Evolutionary conservation across 257 asterid genomes (phyloP), one percentile per base, ranked within the genome.

Genomic region (Coffea eugenioides): DNA sequence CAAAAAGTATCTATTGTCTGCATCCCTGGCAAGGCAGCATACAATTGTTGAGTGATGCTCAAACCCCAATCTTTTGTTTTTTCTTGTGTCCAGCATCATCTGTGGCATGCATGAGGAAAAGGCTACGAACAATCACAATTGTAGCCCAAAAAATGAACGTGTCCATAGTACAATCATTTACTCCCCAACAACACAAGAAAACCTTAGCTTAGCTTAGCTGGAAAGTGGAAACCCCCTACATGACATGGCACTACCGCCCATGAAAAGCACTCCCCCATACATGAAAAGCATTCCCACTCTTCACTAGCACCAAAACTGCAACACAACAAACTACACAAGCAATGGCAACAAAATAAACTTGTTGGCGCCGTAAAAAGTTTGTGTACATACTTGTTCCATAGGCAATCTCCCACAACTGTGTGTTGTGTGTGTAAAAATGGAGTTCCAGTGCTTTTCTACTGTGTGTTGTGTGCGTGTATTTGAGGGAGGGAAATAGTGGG

Each of bases 231-330:
- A 21, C 16, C 77, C 71, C 71, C 64, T 48, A 39, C 71, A 74
- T 83, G 82, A 80, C 80, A 77, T 82, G 85, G 66, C 75, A 67
- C 80, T 39, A 82, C 85, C 82, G 82, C 80, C 78, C 69, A 74
- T 68, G 46, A 62, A 71, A 72, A 48, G 52, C 76, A 72, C 76
- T 31, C 31, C 31, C 31, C 31, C 31, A 31, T 31, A 31, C 31
- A 31, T 31, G 31, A 31, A 31, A 31, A 31, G 31, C 31, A 31
- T 31, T 39, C 0, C 52, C 10, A 18, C 20, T 41, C 39, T 69
- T 46, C 48, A 51, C 64, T 76, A 43, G n/a, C 36, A 66, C 70
- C 66, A 79, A 31, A 31, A 31, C 31, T 31, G 31, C 31, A 31
- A 31, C 31, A 31, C 31, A 31, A 31, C 25, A 48, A 76, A 21